Evolutionary conservation across 2,329 filamentous ascomycete species (phyloP).

Genomic region (Colletotrichum euphorbiae): DNA sequence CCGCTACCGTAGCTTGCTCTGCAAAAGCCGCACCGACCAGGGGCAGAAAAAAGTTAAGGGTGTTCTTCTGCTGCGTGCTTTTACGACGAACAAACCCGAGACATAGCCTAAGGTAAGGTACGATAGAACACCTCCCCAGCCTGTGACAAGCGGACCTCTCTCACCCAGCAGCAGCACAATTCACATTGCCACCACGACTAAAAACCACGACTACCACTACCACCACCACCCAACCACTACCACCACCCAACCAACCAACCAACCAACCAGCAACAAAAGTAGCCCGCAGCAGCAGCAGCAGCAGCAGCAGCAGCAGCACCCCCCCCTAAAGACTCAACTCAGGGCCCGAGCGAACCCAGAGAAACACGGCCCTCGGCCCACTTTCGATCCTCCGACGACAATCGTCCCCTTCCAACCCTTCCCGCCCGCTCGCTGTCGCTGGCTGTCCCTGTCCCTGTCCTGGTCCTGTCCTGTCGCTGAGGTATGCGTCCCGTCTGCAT

Average conservation of each 20-base stretch:
- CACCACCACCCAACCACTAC: no score
- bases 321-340: neutral
- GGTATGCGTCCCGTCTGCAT: no score
- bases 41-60: neutral
- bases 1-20: neutral
- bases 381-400: conserved; percentile 39
- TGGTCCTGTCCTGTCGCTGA: no score
- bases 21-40: conserved; percentile 14
- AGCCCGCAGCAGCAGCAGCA: no score
- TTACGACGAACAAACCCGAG: conserved; percentile 16
- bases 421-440: no score
- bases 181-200: no score
- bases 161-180: neutral
- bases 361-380: conserved; percentile 39
- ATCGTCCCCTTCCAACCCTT: conserved; percentile 24
- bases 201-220: no score
- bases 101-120: conserved; percentile 37
- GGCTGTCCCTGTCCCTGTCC: no score
- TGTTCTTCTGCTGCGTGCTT: conserved; percentile 11
- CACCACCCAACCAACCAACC: no score
- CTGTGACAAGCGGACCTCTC: conserved; percentile 39
- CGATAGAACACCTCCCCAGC: conserved; percentile 36
- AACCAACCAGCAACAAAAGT: no score
- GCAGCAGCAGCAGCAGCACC: no score
- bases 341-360: conserved; percentile 41